Conservation (phyloP, 805 yeast genomes). For the Lipomyces spencermartinsiae region DNA sequence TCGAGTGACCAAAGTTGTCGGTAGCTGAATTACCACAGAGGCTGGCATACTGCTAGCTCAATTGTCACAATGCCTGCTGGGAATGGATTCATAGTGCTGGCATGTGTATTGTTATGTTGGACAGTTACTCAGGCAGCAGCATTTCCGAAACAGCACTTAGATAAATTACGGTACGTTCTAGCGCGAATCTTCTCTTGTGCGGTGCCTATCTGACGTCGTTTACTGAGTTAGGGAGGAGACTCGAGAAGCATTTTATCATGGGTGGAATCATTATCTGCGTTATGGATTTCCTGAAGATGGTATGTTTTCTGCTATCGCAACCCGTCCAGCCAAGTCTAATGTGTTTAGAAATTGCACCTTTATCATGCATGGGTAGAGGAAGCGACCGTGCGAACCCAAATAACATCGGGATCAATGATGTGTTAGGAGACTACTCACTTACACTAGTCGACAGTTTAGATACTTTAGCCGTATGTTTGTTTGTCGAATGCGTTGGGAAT, state of each 20-base stretch:
- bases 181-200: not conserved
- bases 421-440: constrained; percentile 79
- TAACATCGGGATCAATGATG: constrained; percentile 76
- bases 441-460: constrained; percentile 83
- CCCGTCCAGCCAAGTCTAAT: not conserved
- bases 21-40: not conserved
- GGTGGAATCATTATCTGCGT: constrained; percentile 70
- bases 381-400: constrained; percentile 61
- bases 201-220: not conserved
- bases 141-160: constrained; percentile 32
- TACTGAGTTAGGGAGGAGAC: constrained; percentile 34
- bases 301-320: constrained; percentile 8
- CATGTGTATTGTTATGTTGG: constrained; percentile 16
- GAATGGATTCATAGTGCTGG: constrained; percentile 13
- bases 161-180: constrained; percentile 20
- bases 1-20: not conserved
- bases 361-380: constrained; percentile 70
- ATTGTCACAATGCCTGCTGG: not conserved
- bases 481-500: not conserved
- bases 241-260: constrained; percentile 66
- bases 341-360: constrained; percentile 64
- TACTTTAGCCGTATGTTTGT: constrained; percentile 66
- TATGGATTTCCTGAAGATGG: constrained; percentile 82
- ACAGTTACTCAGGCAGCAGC: constrained; percentile 11
- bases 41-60: not conserved